Evolutionary conservation across 768 basidiomycete species (phyloP).

Genomic region (Pisolithus microcarpus): DNA sequence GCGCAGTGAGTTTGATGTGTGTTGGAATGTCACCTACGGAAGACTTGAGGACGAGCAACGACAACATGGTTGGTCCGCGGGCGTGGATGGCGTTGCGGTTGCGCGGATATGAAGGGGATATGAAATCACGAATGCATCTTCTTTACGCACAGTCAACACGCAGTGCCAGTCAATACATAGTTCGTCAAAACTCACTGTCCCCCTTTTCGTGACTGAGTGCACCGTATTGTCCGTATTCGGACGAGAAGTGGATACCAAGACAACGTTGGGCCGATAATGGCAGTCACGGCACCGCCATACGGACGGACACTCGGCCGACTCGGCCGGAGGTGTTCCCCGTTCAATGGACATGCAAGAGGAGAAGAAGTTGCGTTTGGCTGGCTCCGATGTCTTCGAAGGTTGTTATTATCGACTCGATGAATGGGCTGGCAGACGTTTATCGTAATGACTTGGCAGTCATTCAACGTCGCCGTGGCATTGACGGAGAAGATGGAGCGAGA

Average conservation of each 20-base stretch:
- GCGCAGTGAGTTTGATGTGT: too few species aligned
- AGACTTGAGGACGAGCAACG: neutral
- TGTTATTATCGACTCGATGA: neutral
- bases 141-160: neutral
- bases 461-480: slow-evolving; percentile 21
- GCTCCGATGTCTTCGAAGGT: neutral
- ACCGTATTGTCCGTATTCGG: too few species aligned
- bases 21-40: too few species aligned
- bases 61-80: slow-evolving; percentile 13
- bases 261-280: neutral
- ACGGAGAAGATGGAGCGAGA: slow-evolving; percentile 16
- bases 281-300: neutral
- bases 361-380: neutral
- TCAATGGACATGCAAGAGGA: too few species aligned
- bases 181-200: too few species aligned
- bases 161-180: too few species aligned
- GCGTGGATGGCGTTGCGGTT: slow-evolving; percentile 8
- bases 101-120: slow-evolving; percentile 27
- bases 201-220: too few species aligned
- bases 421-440: slow-evolving; percentile 11
- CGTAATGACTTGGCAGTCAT: slow-evolving; percentile 31
- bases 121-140: slow-evolving; percentile 1
- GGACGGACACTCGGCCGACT: neutral
- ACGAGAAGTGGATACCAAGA: too few species aligned
- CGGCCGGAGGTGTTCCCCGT: neutral